Conservation (phyloP, 805 yeast genomes). For the Metschnikowia koreensis region DNA sequence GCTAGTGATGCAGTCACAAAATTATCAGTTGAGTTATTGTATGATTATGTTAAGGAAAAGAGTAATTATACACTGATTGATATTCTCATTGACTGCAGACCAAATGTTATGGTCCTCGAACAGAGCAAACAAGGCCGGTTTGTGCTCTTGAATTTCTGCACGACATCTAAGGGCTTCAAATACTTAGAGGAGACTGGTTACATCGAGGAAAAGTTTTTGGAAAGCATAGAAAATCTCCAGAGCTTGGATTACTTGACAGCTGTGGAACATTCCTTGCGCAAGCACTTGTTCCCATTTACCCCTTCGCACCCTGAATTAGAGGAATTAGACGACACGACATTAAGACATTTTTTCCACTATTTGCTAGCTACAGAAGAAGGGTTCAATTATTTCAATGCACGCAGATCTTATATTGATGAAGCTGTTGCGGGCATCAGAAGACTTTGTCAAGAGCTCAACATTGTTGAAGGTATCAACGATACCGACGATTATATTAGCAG, state of each 20-base stretch:
- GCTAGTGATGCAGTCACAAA: slow-evolving; percentile 26
- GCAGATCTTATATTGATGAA: slow-evolving; percentile 38
- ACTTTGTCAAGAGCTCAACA: slow-evolving; percentile 11
- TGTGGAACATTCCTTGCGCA: slow-evolving; percentile 12
- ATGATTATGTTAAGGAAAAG: slow-evolving; percentile 18
- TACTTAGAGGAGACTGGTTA: slow-evolving; percentile 52
- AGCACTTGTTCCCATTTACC: slow-evolving; percentile 25
- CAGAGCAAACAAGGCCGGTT: slow-evolving; percentile 33
- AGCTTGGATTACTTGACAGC: slow-evolving; percentile 11
- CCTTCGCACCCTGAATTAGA: slow-evolving; percentile 1
- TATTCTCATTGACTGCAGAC: slow-evolving; percentile 51
- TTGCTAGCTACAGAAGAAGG: slow-evolving; percentile 83
- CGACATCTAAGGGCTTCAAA: slow-evolving; percentile 67
- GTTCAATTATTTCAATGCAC: slow-evolving; percentile 49
- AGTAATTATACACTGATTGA: slow-evolving; percentile 42
- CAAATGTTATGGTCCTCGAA: slow-evolving; percentile 46
- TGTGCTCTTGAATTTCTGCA: slow-evolving; percentile 60
- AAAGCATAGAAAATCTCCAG: slow-evolving; percentile 11
- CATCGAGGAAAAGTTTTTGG: slow-evolving; percentile 11
- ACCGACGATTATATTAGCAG: neutral
- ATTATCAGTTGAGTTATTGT: slow-evolving; percentile 22
- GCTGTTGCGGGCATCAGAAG: slow-evolving; percentile 23
- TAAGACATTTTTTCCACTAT: slow-evolving; percentile 71
- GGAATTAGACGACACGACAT: neutral
- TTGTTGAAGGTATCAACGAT: slow-evolving; percentile 8